Conservation (phyloP, 345 rosid genomes). For the Eucalyptus pauciflora region DNA sequence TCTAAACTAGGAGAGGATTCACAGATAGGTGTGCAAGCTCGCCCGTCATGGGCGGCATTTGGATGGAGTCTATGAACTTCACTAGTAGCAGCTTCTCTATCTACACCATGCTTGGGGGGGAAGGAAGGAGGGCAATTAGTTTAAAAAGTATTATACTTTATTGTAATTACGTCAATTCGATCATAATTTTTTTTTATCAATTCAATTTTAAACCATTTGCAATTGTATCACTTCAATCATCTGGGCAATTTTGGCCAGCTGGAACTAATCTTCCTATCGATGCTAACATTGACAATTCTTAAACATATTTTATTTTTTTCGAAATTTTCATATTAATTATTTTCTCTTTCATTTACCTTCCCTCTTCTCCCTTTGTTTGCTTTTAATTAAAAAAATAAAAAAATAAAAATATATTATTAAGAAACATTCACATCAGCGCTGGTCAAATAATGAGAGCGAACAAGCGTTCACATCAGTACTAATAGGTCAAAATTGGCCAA, state of each 20-base stretch:
- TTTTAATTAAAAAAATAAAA: no score
- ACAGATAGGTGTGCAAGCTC: neutral
- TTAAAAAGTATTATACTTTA: rapidly evolving
- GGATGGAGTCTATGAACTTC: neutral
- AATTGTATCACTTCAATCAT: no score
- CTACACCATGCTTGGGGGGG: neutral
- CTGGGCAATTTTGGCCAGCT: no score
- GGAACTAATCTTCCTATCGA: no score
- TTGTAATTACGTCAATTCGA: rapidly evolving
- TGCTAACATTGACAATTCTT: rapidly evolving
- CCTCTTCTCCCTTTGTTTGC: neutral
- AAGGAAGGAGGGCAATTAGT: no score
- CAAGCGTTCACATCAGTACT: rapidly evolving
- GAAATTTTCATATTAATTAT: no score
- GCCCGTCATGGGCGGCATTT: neutral
- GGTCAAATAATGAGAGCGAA: rapidly evolving
- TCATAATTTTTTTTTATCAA: no score
- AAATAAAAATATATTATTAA: no score
- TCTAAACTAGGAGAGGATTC: neutral
- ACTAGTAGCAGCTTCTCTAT: neutral
- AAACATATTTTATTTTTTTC: no score
- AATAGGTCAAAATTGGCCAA: rapidly evolving
- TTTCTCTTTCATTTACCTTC: no score
- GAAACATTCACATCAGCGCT: rapidly evolving
- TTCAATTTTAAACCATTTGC: no score